Base-by-base conservation (phyloP, 2,329 filamentous ascomycete genomes). In the Dendryphion nanum region DNA sequence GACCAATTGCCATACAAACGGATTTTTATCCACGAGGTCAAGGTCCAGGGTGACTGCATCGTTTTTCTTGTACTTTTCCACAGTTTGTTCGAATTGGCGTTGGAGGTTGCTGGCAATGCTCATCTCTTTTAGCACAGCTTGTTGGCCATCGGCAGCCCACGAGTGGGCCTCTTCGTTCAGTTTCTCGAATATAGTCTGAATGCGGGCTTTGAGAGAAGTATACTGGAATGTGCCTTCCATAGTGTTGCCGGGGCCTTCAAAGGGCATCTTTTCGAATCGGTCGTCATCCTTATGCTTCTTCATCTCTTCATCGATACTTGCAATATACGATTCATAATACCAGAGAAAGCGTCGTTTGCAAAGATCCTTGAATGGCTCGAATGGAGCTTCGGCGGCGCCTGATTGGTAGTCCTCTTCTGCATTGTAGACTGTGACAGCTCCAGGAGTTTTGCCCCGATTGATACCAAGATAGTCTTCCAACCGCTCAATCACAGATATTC, bases 181-280 rank as follows among this genome's bases (percentile, higher is more conserved):
- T 4, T 77, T 78, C 6, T 76, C 70, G 58, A 85, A 86, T 59
- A 97, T 82, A 18, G 72, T 73, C 14, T 73, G 70, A 20, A 97
- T 67, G 4, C 91, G 81, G 42, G 72, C 70, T 53, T 85, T 82
- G 10, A 98, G 75, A 33, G 84, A 78, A 0, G 77, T 73, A 56
- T 95, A 97, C 57, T 89, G 78, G 70, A 93, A 97, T 34, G 77
- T 80, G 1, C 93, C 93, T 15, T 86, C 81, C 91, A 97, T 97
- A 2, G 71, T 71, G 59, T 97, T 98, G 42, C 73, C 78, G 0
- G 62, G 57, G 29, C 79, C 78, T 60, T 98, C 93, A 50, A 98
- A 98, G 0, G 89, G 87, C 88, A 95, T 95, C 35, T 77, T 77
- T n/a, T 71, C 66, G 56, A 98, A 97, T 1, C 61, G 45, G 24